Conservation (phyloP, 2,329 filamentous ascomycete species). For the Ambrosiella cleistominuta region DNA sequence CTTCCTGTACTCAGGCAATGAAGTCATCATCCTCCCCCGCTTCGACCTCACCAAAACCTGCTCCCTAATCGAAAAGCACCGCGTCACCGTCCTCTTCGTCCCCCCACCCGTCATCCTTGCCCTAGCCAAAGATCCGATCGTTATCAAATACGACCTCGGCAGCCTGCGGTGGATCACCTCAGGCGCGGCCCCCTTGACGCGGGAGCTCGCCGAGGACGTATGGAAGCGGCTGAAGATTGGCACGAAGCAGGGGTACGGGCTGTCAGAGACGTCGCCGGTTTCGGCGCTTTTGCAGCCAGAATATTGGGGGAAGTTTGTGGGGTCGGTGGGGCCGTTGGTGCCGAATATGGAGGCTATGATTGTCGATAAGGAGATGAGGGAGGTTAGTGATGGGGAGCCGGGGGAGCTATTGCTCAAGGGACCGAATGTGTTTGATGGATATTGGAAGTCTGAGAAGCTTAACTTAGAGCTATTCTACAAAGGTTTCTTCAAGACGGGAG, state of each 20-base stretch:
- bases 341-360: conserved; percentile 71
- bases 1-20: conserved; percentile 41
- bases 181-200: conserved; percentile 69
- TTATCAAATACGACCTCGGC: conserved; percentile 66
- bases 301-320: conserved; percentile 60
- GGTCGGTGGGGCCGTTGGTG: conserved; percentile 59
- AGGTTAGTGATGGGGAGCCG: conserved; percentile 35
- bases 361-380: conserved; percentile 43
- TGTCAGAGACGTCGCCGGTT: conserved; percentile 71
- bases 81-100: conserved; percentile 62
- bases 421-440: conserved; percentile 65
- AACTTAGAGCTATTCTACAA: conserved; percentile 52
- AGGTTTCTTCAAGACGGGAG: conserved; percentile 81
- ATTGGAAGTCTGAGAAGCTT: conserved; percentile 54
- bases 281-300: conserved; percentile 57
- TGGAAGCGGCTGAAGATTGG: conserved; percentile 57
- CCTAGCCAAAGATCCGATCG: conserved; percentile 60
- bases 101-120: conserved; percentile 71
- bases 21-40: conserved; percentile 50
- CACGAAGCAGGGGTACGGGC: conserved; percentile 83
- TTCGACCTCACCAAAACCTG: conserved; percentile 75
- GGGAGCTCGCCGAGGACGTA: conserved; percentile 60
- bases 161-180: conserved; percentile 70
- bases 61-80: conserved; percentile 53
- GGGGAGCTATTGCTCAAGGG: conserved; percentile 67